Conservation (phyloP, 2,329 filamentous ascomycete genomes). For the Colletotrichum gigasporum region DNA sequence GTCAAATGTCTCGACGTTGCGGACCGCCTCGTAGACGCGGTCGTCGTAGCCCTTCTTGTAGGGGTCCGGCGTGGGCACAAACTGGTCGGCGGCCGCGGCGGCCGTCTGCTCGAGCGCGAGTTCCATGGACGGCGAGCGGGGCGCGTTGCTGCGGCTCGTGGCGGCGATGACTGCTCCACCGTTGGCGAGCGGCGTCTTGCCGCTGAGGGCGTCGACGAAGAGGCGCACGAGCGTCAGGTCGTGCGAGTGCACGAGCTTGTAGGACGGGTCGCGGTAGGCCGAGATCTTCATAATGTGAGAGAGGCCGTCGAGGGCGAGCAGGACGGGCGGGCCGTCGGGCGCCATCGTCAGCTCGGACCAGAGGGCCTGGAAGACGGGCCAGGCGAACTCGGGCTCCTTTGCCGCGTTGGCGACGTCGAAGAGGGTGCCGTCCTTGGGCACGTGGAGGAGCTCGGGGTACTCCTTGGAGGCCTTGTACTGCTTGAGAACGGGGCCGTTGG, state of each 20-base stretch:
- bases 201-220: conserved; percentile 78
- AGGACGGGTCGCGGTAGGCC: conserved; percentile 77
- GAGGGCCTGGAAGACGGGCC: conserved; percentile 81
- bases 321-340: conserved; percentile 64
- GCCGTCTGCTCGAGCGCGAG: conserved; percentile 69
- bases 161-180: conserved; percentile 83
- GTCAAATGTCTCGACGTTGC: conserved; percentile 60
- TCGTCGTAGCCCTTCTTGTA: conserved; percentile 67
- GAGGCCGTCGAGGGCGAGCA: conserved; percentile 83
- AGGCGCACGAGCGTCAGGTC: conserved; percentile 80
- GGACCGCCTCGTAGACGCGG: conserved; percentile 62
- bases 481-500: conserved; percentile 74
- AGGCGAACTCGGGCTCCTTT: conserved; percentile 80
- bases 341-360: conserved; percentile 77
- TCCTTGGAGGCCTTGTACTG: conserved; percentile 54
- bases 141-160: conserved; percentile 77
- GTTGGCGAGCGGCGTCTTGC: conserved; percentile 67
- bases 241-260: conserved; percentile 83
- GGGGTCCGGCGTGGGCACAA: conserved; percentile 57
- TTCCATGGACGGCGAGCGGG: conserved; percentile 72
- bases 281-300: conserved; percentile 82
- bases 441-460: conserved; percentile 62
- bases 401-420: conserved; percentile 75
- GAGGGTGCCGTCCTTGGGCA: conserved; percentile 71
- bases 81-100: conserved; percentile 50